Evolutionary conservation across 495 filamentous ascomycete species (phyloP), one percentile per base, ranked within the genome.

Genomic region (Talaromyces proteolyticus): DNA sequence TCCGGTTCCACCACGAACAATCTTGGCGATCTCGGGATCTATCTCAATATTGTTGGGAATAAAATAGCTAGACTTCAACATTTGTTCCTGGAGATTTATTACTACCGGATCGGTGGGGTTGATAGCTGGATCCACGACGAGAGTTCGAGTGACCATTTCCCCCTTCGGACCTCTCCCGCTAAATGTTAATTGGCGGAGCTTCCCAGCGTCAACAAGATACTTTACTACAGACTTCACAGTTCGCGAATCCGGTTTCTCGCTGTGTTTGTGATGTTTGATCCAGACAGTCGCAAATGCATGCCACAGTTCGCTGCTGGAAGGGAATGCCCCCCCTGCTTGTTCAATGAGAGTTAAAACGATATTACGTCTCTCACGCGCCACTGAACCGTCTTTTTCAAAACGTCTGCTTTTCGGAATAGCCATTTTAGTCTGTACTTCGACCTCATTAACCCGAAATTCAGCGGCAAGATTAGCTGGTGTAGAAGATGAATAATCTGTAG

Each of bases 301-400:
- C 65, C 81, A 86, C 3, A 96, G 68, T 42, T 87, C 82, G 47
- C 75, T 74, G n/a, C 84, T 79, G 20, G 84, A 81, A 10, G 88
- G 88, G 50, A 87, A 91, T 3, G 88, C 82, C 3, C 88, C 88
- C 29, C 74, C 69, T 53, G 86, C 86, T 41, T 74, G 77, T 22
- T 85, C 72, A 7, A 94, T 60, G 23, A 95, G 69, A 40, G 87
- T 79, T 53, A 85, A 68, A 38, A 95, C 73, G 36, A 91, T 84
- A 18, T 80, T 78, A 37, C 74, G 77, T 6, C 82, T 72, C 37
- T 76, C 55, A 36, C 73, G 49, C 8, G 62, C 67, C 19, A 78
- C 59, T 5, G 72, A 74, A 18, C 80, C 79, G 19, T 70, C 64
- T 47, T 61, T 60, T 6, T 65, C 60, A 4, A 41, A 40, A 10